Evolutionary conservation across 108 stramenopile genomes (phyloP).

Genomic region (Skeletonema costatum): DNA sequence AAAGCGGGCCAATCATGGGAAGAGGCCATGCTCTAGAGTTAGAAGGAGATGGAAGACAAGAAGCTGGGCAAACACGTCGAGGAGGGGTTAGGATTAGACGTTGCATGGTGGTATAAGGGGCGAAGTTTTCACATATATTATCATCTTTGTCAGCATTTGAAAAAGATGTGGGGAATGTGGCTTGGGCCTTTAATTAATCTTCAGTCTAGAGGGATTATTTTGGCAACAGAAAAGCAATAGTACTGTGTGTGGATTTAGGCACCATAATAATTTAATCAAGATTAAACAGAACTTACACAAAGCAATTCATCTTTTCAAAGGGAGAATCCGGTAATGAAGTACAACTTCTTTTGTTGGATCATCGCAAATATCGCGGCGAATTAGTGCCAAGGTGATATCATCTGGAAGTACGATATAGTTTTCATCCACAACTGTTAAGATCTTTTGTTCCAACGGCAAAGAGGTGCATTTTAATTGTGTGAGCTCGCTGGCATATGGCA

Average conservation of each 20-base stretch:
- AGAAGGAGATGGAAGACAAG: conserved; percentile 58
- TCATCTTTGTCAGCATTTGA: not conserved
- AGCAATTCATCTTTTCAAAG: not conserved
- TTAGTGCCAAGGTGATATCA: conserved; percentile 32
- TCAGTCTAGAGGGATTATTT: not conserved
- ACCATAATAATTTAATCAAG: not conserved
- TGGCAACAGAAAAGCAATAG: not conserved
- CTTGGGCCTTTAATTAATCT: too few species aligned
- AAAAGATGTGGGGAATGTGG: not conserved
- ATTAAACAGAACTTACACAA: not conserved
- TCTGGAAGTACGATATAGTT: conserved; percentile 31
- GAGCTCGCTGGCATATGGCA: not conserved
- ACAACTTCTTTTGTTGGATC: conserved; percentile 42
- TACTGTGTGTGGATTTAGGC: not conserved
- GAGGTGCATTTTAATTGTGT: not conserved
- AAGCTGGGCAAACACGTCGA: conserved; percentile 43
- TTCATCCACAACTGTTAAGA: conserved; percentile 36
- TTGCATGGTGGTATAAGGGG: not conserved
- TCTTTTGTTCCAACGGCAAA: conserved; percentile 10
- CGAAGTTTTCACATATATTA: not conserved
- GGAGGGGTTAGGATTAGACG: conserved; percentile 18
- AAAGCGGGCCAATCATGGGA: conserved; percentile 71
- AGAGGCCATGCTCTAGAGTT: conserved; percentile 66
- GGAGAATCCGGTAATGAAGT: conserved; percentile 38
- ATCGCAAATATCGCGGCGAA: conserved; percentile 46